Conservation (phyloP, 2,329 filamentous ascomycete species). For the Trichophyton verrucosum region DNA sequence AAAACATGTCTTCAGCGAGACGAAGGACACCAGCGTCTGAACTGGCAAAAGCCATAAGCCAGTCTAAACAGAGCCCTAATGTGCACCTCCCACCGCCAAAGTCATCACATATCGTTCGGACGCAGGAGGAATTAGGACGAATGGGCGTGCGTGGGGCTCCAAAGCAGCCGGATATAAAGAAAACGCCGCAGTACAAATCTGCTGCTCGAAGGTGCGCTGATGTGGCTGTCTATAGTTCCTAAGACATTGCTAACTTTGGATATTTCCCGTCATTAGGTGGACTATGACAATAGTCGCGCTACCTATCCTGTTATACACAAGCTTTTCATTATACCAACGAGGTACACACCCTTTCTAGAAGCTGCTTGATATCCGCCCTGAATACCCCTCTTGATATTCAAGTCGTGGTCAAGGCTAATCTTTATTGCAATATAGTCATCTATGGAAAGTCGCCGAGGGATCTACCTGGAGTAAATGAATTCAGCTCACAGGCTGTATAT, state of each 20-base stretch:
- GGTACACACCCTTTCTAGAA: constrained; percentile 7
- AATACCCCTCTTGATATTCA: neutral
- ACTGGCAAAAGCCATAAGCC: constrained; percentile 1
- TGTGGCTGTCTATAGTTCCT: neutral
- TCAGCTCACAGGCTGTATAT: neutral
- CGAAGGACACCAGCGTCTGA: neutral
- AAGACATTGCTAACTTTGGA: neutral
- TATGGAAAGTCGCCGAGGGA: constrained; percentile 7
- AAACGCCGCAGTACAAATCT: constrained; percentile 31
- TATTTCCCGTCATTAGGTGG: constrained; percentile 14
- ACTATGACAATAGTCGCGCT: constrained; percentile 19
- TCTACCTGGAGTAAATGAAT: constrained; percentile 9
- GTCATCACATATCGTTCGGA: neutral
- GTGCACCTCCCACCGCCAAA: neutral
- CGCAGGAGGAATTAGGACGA: neutral
- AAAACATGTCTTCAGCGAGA: neutral
- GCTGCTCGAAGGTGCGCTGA: constrained; percentile 26
- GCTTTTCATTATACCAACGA: constrained; percentile 19
- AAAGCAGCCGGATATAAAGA: constrained; percentile 22
- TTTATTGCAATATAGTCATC: constrained; percentile 5
- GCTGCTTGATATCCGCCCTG: too few relatives aligned
- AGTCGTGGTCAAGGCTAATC: neutral
- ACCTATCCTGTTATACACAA: constrained; percentile 19
- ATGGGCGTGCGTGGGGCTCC: neutral
- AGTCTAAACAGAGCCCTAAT: neutral